A percentile compares a stretch with the other conserved stretches of the same genome.
Evolutionary conservation across 352 stramenopile species (phyloP).

Genomic region (Globisporangium ultimum): DNA sequence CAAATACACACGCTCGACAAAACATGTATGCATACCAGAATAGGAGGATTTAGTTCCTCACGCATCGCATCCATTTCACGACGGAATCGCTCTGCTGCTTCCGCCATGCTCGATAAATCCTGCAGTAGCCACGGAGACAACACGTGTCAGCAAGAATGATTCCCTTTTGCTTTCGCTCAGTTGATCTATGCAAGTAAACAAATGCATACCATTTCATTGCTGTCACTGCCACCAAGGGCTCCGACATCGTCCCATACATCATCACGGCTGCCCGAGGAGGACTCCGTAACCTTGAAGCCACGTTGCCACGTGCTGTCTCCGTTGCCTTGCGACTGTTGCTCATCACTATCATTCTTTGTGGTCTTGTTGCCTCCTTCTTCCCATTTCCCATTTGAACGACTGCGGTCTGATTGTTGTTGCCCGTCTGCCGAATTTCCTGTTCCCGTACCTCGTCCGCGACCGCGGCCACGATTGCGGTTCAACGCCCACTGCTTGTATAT

Average conservation of each 20-base stretch:
- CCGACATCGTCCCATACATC: slow-evolving; percentile 84
- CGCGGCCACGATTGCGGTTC: slow-evolving; percentile 76
- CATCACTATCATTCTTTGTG: slow-evolving; percentile 6
- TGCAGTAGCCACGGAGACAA: slow-evolving; percentile 19
- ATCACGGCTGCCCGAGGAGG: slow-evolving; percentile 25
- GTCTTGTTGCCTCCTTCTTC: slow-evolving; percentile 36
- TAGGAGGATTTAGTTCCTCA: slow-evolving; percentile 35
- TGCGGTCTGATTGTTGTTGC: slow-evolving; percentile 34
- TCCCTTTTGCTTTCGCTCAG: too few species aligned
- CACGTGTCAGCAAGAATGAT: background rate
- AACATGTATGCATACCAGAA: background rate
- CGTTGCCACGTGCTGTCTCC: slow-evolving; percentile 55
- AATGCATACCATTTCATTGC: slow-evolving; percentile 57
- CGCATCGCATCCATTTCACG: slow-evolving; percentile 84
- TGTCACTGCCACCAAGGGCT: slow-evolving; percentile 30
- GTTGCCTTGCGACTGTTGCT: slow-evolving; percentile 22
- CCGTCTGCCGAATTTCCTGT: slow-evolving; percentile 18
- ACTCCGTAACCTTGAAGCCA: slow-evolving; percentile 35
- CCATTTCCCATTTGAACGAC: slow-evolving; percentile 44
- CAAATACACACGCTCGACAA: slow-evolving; percentile 3
- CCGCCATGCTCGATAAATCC: slow-evolving; percentile 79
- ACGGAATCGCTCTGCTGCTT: slow-evolving; percentile 79
- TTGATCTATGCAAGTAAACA: slow-evolving; percentile 5
- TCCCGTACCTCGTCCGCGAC: slow-evolving; percentile 52
- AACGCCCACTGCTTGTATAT: slow-evolving; percentile 86